Percentiles rank a stretch among this genome's conserved stretches.
phyloP scores from a whole-genome alignment of 2,329 filamentous ascomycete genomes.

The Calonectria honghensis region DNA sequence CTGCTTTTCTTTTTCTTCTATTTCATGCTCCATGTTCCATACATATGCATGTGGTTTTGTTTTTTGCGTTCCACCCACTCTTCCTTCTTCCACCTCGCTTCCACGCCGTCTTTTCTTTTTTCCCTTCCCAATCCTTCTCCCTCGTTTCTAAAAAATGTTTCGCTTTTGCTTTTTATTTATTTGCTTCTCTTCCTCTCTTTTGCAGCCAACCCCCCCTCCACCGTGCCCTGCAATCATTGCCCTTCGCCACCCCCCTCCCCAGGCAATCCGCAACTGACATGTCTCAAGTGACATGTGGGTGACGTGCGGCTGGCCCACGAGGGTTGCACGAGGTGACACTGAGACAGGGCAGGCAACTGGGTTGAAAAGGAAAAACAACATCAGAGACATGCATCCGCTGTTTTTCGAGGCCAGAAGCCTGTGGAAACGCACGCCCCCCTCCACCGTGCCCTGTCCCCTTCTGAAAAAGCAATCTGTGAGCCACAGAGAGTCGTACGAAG shows the following conservation, averaged over 20 bases:
- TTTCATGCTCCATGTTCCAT: slow-evolving; percentile 30
- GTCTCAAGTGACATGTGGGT: slow-evolving; percentile 31
- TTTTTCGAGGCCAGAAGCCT: slow-evolving; percentile 21
- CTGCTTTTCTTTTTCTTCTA: slow-evolving; percentile 27
- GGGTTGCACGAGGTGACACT: slow-evolving; percentile 20
- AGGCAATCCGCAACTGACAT: slow-evolving; percentile 11
- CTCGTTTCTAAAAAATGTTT: slow-evolving; percentile 23
- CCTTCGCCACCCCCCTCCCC: neutral
- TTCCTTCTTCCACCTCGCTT: slow-evolving; percentile 18
- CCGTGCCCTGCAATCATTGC: neutral
- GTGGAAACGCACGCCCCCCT: slow-evolving; percentile 8
- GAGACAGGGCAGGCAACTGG: slow-evolving; percentile 2
- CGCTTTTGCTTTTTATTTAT: slow-evolving; percentile 11
- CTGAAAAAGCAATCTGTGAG: slow-evolving; percentile 6
- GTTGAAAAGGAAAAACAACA: slow-evolving; percentile 10
- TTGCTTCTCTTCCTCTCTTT: neutral
- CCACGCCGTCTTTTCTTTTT: neutral
- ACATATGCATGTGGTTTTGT: slow-evolving; percentile 27
- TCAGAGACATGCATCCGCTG: slow-evolving; percentile 18
- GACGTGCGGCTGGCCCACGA: slow-evolving; percentile 31
- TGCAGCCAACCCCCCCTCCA: neutral
- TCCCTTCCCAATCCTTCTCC: slow-evolving; percentile 10
- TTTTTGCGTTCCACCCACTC: slow-evolving; percentile 8
- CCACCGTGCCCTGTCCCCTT: slow-evolving; percentile 4
- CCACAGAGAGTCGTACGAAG: neutral